Evolutionary conservation across 805 yeast species (phyloP).

Genomic region (Limtongia smithiae): DNA sequence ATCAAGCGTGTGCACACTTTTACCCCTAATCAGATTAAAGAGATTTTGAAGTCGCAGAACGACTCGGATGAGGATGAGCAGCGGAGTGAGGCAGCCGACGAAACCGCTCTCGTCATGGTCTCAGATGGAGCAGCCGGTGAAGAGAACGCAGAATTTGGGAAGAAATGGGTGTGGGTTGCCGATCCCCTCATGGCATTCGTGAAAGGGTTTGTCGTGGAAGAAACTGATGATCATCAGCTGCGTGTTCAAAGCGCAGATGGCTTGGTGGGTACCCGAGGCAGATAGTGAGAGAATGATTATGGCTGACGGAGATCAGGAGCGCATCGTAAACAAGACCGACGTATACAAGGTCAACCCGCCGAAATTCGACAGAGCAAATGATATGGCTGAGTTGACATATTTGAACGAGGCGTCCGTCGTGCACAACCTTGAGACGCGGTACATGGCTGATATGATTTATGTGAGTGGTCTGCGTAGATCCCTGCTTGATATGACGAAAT

Average conservation of each 20-base stretch:
- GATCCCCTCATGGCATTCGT: slow-evolving; percentile 54
- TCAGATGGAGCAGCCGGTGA: slow-evolving; percentile 17
- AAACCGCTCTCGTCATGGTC: not conserved
- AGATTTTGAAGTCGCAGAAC: slow-evolving; percentile 6
- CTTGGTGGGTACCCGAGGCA: slow-evolving; percentile 30
- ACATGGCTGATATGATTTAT: slow-evolving; percentile 64
- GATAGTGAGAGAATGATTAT: slow-evolving; percentile 14
- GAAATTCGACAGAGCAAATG: slow-evolving; percentile 84
- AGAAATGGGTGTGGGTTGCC: slow-evolving; percentile 77
- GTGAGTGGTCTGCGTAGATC: slow-evolving; percentile 25
- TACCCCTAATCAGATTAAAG: slow-evolving; percentile 20
- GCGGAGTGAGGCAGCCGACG: not conserved
- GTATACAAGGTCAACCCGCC: slow-evolving; percentile 78
- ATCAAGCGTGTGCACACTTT: slow-evolving; percentile 22
- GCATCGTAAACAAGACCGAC: slow-evolving; percentile 44
- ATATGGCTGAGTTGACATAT: slow-evolving; percentile 93
- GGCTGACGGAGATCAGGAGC: slow-evolving; percentile 32
- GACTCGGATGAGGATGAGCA: slow-evolving; percentile 3
- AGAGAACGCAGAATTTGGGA: slow-evolving; percentile 38
- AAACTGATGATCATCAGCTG: slow-evolving; percentile 39
- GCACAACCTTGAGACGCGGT: slow-evolving; percentile 73
- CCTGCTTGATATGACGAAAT: not conserved
- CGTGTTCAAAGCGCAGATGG: slow-evolving; percentile 44
- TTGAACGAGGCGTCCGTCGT: slow-evolving; percentile 95
- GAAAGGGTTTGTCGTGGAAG: slow-evolving; percentile 57